These are phyloP conservation scores for Bipolaris cookei DNA, from an alignment of 2,329 filamentous ascomycete genomes.

Conservation along the genomic window DNA sequence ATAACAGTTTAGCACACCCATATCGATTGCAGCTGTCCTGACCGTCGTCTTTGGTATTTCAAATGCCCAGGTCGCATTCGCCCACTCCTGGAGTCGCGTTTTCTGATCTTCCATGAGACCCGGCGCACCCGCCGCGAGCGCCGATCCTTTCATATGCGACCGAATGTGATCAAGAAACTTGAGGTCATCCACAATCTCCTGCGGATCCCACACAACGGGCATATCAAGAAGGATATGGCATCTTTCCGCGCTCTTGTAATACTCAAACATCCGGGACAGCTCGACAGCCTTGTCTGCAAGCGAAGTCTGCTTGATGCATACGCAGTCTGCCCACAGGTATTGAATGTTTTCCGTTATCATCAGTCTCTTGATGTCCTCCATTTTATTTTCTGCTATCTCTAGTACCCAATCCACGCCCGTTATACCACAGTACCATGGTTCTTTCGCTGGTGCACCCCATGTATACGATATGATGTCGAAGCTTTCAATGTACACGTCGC, in stretches of 20 bases:
- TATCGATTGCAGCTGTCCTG: constrained; percentile 7
- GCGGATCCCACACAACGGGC: constrained; percentile 11
- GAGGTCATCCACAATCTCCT: constrained; percentile 9
- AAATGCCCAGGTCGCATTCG: constrained; percentile 1
- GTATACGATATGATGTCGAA: constrained; percentile 11
- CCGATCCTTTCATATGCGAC: constrained; percentile 9
- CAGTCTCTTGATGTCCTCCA: constrained; percentile 5
- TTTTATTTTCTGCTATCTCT: background rate
- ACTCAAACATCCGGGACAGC: constrained; percentile 10
- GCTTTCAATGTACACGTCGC: background rate
- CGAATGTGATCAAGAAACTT: constrained; percentile 10
- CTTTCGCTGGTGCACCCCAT: background rate
- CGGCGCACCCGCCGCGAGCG: constrained; percentile 7
- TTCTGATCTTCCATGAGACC: background rate
- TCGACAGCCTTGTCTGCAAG: constrained; percentile 7
- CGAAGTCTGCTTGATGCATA: constrained; percentile 31
- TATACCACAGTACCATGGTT: background rate
- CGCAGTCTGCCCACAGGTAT: constrained; percentile 23
- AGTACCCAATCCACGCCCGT: constrained; percentile 2
- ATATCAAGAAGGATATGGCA: constrained; percentile 11
- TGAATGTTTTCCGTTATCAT: background rate
- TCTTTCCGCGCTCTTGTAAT: constrained; percentile 7
- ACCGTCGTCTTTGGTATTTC: constrained; percentile 4
- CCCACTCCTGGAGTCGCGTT: constrained; percentile 4
- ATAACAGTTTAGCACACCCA: constrained; percentile 13